Evolutionary conservation across 1,284 basidiomycete species (phyloP).

Genomic region (Pascua guehoae): DNA sequence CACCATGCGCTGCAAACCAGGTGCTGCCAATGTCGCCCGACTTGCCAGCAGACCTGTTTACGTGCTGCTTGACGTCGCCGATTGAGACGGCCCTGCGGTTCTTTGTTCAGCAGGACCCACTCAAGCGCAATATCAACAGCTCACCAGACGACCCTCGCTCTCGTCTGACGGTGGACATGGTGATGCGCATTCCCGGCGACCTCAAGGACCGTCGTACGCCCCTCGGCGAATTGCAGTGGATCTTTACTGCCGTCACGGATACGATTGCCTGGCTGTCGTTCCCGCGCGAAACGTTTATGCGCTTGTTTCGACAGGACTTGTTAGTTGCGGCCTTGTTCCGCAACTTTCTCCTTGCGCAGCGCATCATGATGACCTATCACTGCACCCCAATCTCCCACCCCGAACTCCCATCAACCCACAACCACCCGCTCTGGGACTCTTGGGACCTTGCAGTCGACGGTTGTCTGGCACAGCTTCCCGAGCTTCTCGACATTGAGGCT

Average conservation of each 20-base stretch:
- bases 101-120: conserved; percentile 85
- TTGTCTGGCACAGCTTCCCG: conserved; percentile 88
- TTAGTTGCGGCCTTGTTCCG: conserved; percentile 94
- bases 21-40: conserved; percentile 92
- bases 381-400: conserved; percentile 95
- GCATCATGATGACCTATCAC: conserved; percentile 97
- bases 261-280: conserved; percentile 99
- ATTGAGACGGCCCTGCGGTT: conserved; percentile 96
- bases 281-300: conserved; percentile 86
- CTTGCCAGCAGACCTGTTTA: conserved; percentile 94
- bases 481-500: conserved; percentile 63
- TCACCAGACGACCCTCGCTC: conserved; percentile 50
- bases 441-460: conserved; percentile 98
- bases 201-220: conserved; percentile 94
- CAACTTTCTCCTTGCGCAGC: conserved; percentile 93
- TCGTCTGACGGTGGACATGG: conserved; percentile 76
- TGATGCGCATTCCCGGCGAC: conserved; percentile 92
- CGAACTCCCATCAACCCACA: conserved; percentile 86
- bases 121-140: conserved; percentile 61
- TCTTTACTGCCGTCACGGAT: conserved; percentile 97
- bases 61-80: conserved; percentile 93
- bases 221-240: conserved; percentile 97
- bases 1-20: conserved; percentile 88
- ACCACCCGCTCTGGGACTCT: conserved; percentile 90
- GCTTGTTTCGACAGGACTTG: conserved; percentile 91